Percentiles rank a stretch among this genome's conserved stretches.
These are phyloP conservation scores for Didymella keratinophila DNA, from an alignment of 2,329 filamentous ascomycete genomes.

Conservation along the genomic window DNA sequence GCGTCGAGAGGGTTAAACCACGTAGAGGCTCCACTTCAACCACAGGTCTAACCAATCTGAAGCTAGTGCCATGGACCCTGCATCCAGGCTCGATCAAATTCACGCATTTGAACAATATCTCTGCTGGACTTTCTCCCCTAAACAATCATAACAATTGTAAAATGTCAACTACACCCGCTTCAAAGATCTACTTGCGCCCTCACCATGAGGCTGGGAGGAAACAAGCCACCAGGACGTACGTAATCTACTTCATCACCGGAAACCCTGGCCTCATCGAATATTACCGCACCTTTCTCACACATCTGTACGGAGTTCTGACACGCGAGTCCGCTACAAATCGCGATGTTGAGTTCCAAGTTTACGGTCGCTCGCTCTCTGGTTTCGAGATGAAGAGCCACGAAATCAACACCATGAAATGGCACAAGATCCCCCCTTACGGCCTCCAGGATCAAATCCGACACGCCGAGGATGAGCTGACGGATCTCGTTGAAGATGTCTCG, in stretches of 20 bases:
- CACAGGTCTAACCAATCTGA: neutral
- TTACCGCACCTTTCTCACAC: slow-evolving; percentile 72
- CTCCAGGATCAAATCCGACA: slow-evolving; percentile 61
- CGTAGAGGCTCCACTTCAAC: neutral
- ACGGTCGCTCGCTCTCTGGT: slow-evolving; percentile 53
- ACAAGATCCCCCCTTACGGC: slow-evolving; percentile 47
- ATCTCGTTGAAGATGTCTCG: slow-evolving; percentile 46
- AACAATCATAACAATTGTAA: slow-evolving; percentile 10
- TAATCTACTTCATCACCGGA: slow-evolving; percentile 77
- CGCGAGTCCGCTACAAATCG: slow-evolving; percentile 29
- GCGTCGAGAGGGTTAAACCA: neutral
- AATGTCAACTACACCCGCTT: slow-evolving; percentile 24
- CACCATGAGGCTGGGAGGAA: slow-evolving; percentile 33
- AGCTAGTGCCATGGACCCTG: slow-evolving; percentile 15
- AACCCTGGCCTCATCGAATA: slow-evolving; percentile 80
- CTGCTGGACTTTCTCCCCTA: neutral
- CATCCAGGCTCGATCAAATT: slow-evolving; percentile 23
- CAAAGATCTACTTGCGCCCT: slow-evolving; percentile 36
- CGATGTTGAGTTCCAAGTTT: slow-evolving; percentile 47
- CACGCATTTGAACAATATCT: slow-evolving; percentile 11
- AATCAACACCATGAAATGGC: slow-evolving; percentile 33
- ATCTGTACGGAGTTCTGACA: slow-evolving; percentile 64
- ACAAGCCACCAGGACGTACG: slow-evolving; percentile 44
- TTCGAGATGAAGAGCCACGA: slow-evolving; percentile 49
- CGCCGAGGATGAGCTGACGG: slow-evolving; percentile 54